phyloP scores from a whole-genome alignment of 2,329 filamentous ascomycete species.

The Colletotrichum navitas region DNA sequence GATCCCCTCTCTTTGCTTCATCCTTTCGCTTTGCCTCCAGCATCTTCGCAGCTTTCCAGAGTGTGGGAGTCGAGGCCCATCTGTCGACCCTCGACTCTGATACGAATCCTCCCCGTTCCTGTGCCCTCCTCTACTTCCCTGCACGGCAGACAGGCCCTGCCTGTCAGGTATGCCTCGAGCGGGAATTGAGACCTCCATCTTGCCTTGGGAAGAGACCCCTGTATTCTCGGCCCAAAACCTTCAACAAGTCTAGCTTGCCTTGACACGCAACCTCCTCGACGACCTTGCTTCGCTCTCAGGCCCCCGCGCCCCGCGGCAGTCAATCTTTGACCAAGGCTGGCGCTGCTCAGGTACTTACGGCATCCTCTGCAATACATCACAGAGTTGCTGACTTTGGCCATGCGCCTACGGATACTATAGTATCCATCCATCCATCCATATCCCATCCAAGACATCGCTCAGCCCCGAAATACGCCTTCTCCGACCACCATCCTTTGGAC shows the following conservation, averaged over 20 bases:
- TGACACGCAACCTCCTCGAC: constrained; percentile 1
- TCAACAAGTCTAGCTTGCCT: constrained; percentile 28
- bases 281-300: background rate
- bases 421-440: background rate
- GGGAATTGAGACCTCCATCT: constrained; percentile 17
- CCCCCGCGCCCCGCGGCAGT: background rate
- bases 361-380: background rate
- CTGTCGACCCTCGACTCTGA: background rate
- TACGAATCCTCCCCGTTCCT: background rate
- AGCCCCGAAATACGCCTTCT: constrained; percentile 8
- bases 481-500: background rate
- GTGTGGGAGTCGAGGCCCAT: background rate
- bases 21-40: background rate
- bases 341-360: no score
- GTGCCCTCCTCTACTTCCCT: background rate
- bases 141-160: constrained; percentile 12
- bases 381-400: background rate
- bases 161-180: constrained; percentile 2
- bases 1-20: background rate
- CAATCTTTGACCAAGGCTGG: background rate
- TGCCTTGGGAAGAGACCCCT: constrained; percentile 8
- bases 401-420: background rate
- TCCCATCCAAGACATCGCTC: constrained; percentile 12
- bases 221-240: constrained; percentile 16
- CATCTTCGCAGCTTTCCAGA: background rate